Evolutionary conservation across 2,329 filamentous ascomycete genomes (phyloP).

Genomic region (Talaromyces verruculosus): DNA sequence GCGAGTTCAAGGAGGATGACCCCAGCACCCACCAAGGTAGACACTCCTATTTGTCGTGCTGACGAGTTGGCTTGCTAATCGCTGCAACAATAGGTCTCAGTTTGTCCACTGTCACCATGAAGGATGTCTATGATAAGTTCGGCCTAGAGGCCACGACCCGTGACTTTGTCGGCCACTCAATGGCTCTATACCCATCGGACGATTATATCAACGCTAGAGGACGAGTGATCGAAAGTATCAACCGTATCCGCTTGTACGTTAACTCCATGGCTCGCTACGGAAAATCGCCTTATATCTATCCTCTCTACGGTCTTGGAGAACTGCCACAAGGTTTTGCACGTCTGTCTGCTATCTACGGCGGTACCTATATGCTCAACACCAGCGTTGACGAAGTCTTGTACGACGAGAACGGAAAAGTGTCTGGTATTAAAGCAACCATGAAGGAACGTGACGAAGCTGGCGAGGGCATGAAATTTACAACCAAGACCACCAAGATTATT

Average conservation of each 20-base stretch:
- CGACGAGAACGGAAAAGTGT: conserved; percentile 74
- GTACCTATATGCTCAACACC: conserved; percentile 99
- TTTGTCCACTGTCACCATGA: conserved; percentile 79
- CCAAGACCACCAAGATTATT: conserved; percentile 93
- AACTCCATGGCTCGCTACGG: conserved; percentile 97
- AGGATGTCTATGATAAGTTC: conserved; percentile 98
- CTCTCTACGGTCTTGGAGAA: conserved; percentile 93
- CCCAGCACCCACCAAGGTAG: conserved; percentile 84
- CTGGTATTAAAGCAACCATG: conserved; percentile 97
- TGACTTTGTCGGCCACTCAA: conserved; percentile 96
- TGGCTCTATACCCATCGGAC: conserved; percentile 93
- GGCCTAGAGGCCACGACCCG: conserved; percentile 83
- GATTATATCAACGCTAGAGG: conserved; percentile 76
- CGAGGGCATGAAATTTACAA: conserved; percentile 84
- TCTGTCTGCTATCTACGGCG: conserved; percentile 95
- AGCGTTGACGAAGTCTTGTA: conserved; percentile 86
- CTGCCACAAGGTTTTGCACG: conserved; percentile 97
- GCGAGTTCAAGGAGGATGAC: conserved; percentile 78
- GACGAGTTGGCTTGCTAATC: not conserved
- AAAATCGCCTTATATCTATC: conserved; percentile 99
- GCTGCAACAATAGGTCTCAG: conserved; percentile 64
- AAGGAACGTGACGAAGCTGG: conserved; percentile 73
- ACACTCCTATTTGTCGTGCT: not conserved
- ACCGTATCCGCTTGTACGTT: conserved; percentile 92
- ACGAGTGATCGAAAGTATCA: conserved; percentile 76